A percentile compares a stretch with the other conserved stretches of the same genome.
Conservation (phyloP, 371 early-diverging fungal genomes). For the Apophysomyces ossiformis region DNA sequence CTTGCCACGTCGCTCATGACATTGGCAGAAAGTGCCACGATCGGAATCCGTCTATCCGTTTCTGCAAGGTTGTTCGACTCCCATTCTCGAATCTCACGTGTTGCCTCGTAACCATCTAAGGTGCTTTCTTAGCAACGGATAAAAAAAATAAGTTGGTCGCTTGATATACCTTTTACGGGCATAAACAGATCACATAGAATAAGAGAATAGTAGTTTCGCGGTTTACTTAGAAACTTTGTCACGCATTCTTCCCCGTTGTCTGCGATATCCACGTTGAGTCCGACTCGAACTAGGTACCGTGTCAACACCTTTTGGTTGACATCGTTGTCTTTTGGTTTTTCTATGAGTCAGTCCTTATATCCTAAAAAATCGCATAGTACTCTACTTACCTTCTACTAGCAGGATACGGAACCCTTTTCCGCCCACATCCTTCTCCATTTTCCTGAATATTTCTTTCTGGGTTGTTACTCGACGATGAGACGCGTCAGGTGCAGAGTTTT, state of each 20-base stretch:
- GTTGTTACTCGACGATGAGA: conserved; percentile 53
- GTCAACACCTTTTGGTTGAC: conserved; percentile 68
- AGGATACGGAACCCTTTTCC: conserved; percentile 55
- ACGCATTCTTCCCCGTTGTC: conserved; percentile 61
- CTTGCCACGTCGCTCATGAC: conserved; percentile 68
- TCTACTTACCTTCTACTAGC: conserved; percentile 53
- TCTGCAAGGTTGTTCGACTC: conserved; percentile 43
- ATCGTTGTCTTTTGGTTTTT: conserved; percentile 46
- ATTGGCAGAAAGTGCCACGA: conserved; percentile 69
- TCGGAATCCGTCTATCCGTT: conserved; percentile 52
- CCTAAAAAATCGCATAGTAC: neutral
- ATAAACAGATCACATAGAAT: conserved; percentile 68
- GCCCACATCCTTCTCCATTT: conserved; percentile 59
- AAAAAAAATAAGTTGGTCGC: neutral
- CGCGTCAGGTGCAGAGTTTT: conserved; percentile 39
- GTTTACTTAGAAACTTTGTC: conserved; percentile 48
- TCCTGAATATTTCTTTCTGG: conserved; percentile 60
- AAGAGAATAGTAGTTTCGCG: conserved; percentile 52
- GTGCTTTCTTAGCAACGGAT: conserved; percentile 5
- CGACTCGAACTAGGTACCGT: conserved; percentile 55
- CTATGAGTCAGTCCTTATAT: neutral
- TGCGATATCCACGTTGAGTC: conserved; percentile 56
- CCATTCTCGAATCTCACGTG: conserved; percentile 63
- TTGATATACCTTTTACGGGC: conserved; percentile 62
- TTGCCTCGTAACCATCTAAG: conserved; percentile 67